A percentile compares a stretch with the other conserved stretches of the same genome.
These are phyloP conservation scores for Pleurotus tuber-regium DNA, from an alignment of 768 basidiomycete genomes.

Conservation along the genomic window DNA sequence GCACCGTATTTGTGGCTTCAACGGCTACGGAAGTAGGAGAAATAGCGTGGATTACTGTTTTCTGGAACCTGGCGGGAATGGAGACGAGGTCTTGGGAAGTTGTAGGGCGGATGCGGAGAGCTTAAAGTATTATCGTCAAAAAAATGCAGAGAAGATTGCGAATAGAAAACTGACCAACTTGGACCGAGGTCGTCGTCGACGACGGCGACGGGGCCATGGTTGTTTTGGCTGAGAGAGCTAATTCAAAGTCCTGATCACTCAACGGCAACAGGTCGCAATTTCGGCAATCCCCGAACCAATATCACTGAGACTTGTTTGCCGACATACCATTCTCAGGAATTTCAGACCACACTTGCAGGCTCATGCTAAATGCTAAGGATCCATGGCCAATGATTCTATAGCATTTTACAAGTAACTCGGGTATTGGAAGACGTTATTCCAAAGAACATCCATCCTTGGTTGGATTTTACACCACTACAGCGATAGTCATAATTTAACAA, in stretches of 20 bases:
- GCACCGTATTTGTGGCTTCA: conserved; percentile 60
- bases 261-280: conserved; percentile 9
- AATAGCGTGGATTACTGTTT: conserved; percentile 77
- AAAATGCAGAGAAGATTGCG: neutral
- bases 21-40: conserved; percentile 78
- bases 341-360: no score
- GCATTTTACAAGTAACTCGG: no score
- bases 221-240: conserved; percentile 12
- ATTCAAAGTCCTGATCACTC: conserved; percentile 10
- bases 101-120: conserved; percentile 87
- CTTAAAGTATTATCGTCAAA: conserved; percentile 30
- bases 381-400: no score
- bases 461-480: no score
- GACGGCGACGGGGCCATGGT: conserved; percentile 75
- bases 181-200: conserved; percentile 80
- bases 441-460: no score
- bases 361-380: no score
- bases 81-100: conserved; percentile 79
- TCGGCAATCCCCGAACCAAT: conserved; percentile 8
- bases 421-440: no score
- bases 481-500: no score
- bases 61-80: conserved; percentile 94
- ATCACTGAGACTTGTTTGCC: conserved; percentile 4
- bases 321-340: conserved; percentile 3
- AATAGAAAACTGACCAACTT: conserved; percentile 83